phyloP scores from a whole-genome alignment of 257 asterid genomes.

The Solanum lignicaule region DNA sequence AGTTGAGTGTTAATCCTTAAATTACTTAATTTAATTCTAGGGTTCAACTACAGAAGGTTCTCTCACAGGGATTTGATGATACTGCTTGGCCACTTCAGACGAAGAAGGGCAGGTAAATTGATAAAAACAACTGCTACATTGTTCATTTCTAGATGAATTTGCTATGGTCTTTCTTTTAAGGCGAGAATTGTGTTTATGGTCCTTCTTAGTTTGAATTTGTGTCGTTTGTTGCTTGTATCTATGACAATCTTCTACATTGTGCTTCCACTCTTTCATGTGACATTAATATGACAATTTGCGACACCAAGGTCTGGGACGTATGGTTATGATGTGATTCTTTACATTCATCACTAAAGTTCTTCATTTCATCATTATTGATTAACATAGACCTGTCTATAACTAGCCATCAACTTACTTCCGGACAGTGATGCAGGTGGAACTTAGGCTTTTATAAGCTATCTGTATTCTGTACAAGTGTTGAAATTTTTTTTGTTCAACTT shows the following conservation, averaged over 20 bases:
- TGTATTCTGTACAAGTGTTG: background rate
- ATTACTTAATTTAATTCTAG: constrained; percentile 20
- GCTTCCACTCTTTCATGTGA: background rate
- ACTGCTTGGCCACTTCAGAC: constrained; percentile 73
- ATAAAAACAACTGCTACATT: background rate
- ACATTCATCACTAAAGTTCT: background rate
- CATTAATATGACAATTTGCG: background rate
- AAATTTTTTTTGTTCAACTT: background rate
- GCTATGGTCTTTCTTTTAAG: background rate
- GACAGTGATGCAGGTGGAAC: background rate
- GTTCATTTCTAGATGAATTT: background rate
- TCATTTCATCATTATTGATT: background rate
- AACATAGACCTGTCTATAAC: background rate
- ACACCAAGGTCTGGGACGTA: background rate
- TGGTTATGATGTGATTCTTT: background rate
- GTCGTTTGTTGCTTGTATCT: background rate
- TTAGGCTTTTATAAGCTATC: background rate
- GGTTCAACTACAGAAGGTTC: constrained; percentile 72
- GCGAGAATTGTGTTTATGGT: background rate
- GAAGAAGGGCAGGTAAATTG: constrained; percentile 69
- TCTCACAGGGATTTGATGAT: constrained; percentile 76
- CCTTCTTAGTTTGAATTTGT: background rate
- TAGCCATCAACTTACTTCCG: background rate
- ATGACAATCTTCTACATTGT: background rate
- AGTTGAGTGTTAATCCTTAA: background rate